Conservation (phyloP, 192 early-diverging fungal species). For the Podila verticillata region DNA sequence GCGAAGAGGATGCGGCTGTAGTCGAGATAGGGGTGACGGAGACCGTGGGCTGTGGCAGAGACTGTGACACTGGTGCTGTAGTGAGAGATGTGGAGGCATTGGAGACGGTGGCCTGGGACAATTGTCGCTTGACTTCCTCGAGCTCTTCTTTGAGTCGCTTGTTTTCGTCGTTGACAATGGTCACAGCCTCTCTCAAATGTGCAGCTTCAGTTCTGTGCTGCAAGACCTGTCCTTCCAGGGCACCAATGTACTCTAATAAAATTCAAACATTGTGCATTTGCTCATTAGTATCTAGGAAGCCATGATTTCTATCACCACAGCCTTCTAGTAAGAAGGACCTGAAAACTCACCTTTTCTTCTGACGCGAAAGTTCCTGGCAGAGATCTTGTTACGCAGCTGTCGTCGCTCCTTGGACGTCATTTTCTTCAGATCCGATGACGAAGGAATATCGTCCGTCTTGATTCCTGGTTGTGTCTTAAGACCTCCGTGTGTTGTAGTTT, state of each 20-base stretch:
- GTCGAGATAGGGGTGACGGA: neutral
- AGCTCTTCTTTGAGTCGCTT: constrained; percentile 34
- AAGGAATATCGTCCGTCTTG: constrained; percentile 47
- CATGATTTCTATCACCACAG: neutral
- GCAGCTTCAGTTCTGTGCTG: constrained; percentile 42
- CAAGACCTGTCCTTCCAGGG: constrained; percentile 41
- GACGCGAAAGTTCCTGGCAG: constrained; percentile 84
- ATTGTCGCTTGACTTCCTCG: constrained; percentile 21
- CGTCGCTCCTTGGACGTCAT: constrained; percentile 80
- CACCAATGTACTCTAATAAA: constrained; percentile 29
- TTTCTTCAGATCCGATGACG: constrained; percentile 61
- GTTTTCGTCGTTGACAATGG: constrained; percentile 32
- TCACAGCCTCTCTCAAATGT: constrained; percentile 42
- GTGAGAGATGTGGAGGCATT: neutral
- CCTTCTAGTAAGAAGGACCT: neutral
- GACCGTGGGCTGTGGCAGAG: neutral
- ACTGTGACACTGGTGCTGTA: neutral
- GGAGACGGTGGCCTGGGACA: constrained; percentile 12
- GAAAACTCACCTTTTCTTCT: constrained; percentile 73
- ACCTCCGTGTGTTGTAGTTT: constrained; percentile 21
- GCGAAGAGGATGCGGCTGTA: neutral
- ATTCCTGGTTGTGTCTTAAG: constrained; percentile 47
- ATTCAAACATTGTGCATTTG: neutral
- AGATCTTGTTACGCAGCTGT: constrained; percentile 88
- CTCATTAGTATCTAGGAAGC: neutral